phyloP scores from a whole-genome alignment of 768 basidiomycete genomes.

The Rhodosporidiobolus sp. region DNA sequence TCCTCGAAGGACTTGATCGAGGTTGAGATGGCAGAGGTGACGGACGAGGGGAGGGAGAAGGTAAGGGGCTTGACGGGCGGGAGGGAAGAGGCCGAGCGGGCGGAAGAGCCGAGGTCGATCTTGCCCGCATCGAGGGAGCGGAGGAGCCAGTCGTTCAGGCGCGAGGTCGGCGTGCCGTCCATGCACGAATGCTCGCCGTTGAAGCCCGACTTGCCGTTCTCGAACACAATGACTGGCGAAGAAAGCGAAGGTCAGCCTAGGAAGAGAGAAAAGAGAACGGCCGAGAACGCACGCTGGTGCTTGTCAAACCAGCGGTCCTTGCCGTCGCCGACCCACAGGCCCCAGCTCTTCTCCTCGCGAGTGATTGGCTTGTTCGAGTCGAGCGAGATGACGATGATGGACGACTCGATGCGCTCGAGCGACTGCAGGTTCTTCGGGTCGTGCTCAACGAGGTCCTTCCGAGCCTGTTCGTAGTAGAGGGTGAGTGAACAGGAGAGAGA shows the following conservation, averaged over 20 bases:
- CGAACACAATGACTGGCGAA: slow-evolving; percentile 80
- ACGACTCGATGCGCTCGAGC: slow-evolving; percentile 78
- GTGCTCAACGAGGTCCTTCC: slow-evolving; percentile 32
- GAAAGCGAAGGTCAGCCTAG: not conserved
- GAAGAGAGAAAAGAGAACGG: not conserved
- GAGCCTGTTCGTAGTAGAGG: slow-evolving; percentile 1
- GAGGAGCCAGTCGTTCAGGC: slow-evolving; percentile 90
- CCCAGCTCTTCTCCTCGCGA: slow-evolving; percentile 75
- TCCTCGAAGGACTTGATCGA: slow-evolving; percentile 70
- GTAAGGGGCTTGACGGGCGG: slow-evolving; percentile 53
- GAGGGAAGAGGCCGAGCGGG: slow-evolving; percentile 38
- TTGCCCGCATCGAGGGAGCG: slow-evolving; percentile 69
- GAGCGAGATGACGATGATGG: slow-evolving; percentile 79
- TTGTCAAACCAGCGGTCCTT: slow-evolving; percentile 94
- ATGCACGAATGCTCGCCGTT: slow-evolving; percentile 54
- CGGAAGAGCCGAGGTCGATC: slow-evolving; percentile 65
- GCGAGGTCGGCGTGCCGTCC: slow-evolving; percentile 87
- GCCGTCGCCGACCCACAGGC: slow-evolving; percentile 83
- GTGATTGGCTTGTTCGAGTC: slow-evolving; percentile 79
- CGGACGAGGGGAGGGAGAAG: slow-evolving; percentile 64
- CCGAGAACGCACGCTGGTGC: slow-evolving; percentile 70
- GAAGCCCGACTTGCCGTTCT: slow-evolving; percentile 92
- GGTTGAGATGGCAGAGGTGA: slow-evolving; percentile 57
- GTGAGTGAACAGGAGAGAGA: slow-evolving; percentile 49
- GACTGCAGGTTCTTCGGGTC: slow-evolving; percentile 43